phyloP scores from a whole-genome alignment of 1,139 yeast genomes.

The Eremothecium coryli region DNA sequence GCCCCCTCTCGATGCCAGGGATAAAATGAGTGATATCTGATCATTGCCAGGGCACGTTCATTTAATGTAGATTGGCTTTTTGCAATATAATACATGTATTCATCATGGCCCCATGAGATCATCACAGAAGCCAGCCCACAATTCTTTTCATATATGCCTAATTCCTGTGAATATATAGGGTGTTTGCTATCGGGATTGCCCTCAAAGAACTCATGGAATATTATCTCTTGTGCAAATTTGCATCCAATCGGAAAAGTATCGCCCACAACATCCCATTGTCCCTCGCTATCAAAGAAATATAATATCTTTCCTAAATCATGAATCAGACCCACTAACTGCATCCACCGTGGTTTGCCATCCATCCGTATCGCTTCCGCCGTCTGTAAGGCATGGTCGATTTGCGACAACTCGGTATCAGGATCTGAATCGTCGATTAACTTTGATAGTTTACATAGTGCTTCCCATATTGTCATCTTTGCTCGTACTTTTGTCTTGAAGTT shows the following conservation, averaged over 20 bases:
- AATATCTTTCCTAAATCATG: slow-evolving; percentile 64
- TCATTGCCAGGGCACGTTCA: slow-evolving; percentile 62
- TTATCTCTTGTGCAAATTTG: slow-evolving; percentile 49
- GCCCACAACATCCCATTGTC: slow-evolving; percentile 81
- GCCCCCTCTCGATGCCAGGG: slow-evolving; percentile 73
- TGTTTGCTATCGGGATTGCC: slow-evolving; percentile 53
- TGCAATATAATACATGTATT: slow-evolving; percentile 66
- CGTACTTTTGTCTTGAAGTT: slow-evolving; percentile 57
- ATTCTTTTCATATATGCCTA: slow-evolving; percentile 54
- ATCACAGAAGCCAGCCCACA: slow-evolving; percentile 65
- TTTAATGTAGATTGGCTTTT: slow-evolving; percentile 56
- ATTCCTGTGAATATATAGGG: slow-evolving; percentile 57
- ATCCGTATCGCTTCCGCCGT: slow-evolving; percentile 67
- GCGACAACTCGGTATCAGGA: slow-evolving; percentile 67
- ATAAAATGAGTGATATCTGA: slow-evolving; percentile 64
- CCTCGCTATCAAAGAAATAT: slow-evolving; percentile 61
- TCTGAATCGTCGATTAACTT: slow-evolving; percentile 61
- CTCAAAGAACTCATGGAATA: slow-evolving; percentile 51
- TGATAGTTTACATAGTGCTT: slow-evolving; percentile 54
- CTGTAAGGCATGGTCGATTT: slow-evolving; percentile 66
- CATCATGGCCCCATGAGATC: slow-evolving; percentile 77
- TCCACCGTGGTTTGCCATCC: slow-evolving; percentile 67
- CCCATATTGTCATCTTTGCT: slow-evolving; percentile 66
- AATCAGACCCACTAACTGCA: slow-evolving; percentile 62
- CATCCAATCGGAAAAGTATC: slow-evolving; percentile 75